Base-by-base conservation (phyloP, 257 asterid species). In the Anisodus tanguticus region DNA sequence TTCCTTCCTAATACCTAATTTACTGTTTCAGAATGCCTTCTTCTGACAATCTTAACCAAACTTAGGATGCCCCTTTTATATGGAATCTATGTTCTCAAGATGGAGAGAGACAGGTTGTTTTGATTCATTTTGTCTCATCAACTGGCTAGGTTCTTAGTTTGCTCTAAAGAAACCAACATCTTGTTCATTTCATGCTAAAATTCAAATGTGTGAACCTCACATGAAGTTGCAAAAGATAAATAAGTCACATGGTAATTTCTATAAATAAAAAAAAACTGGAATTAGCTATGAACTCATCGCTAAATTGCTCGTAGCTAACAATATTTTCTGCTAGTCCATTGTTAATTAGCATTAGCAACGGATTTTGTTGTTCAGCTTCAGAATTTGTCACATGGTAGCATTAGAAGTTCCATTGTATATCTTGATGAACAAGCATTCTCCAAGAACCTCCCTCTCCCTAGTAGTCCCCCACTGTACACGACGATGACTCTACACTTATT, bases 401-500 rank as follows among this genome's bases (percentile, higher is more conserved):
- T 8, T 62, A 62, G 37, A 62, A 22, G 68, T 62, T 62, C 68
- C 37, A 19, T 11, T 12, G 7, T 26, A 19, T 16, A 82, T 16
- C 70, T 9, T 63, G 45, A 58, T 5, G 11, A 5, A 74, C 45
- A 58, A 10, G 19, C 41, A 59, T 39, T 68, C 58, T 12, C 57
- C 49, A 58, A 19, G 60, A 45, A 39, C 47, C 35, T 59, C 70
- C 76, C 87, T 37, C 58, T 76, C 80, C 78, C 71, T 43, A 59
- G 3, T 47, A 22, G 2, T 63, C 37, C 45, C 49, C 2, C 39
- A 49, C 53, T 87, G 37, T 6, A 63, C 43, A 19, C 15, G 26
- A 19, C 16, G 11, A 9, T 49, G 13, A 45, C 80, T 64, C 77
- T 31, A 17, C 16, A 31, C 68, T 53, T 54, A 9, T 49, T 12